phyloP scores from a whole-genome alignment of 2,329 filamentous ascomycete genomes.

The Tolypocladium pustulatum region DNA sequence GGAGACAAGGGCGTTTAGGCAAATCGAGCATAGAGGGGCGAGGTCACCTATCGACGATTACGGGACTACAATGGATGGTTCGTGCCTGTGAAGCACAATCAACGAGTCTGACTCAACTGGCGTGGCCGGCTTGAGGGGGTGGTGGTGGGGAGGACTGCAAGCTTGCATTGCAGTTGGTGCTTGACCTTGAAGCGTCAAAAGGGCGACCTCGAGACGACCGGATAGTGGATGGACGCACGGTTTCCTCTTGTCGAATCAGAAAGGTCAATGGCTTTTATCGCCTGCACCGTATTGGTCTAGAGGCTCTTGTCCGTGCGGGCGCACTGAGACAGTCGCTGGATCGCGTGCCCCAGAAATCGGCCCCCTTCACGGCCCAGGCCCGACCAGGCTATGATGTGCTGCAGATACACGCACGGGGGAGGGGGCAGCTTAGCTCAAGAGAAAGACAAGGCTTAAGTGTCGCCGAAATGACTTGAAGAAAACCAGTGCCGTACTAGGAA shows the following conservation, averaged over 20 bases:
- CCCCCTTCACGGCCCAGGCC: not conserved
- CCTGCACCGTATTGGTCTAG: not conserved
- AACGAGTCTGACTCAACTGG: not conserved
- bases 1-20: constrained; percentile 4
- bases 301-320: not conserved
- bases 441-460: not conserved
- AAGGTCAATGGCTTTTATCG: not conserved
- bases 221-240: not conserved
- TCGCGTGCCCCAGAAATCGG: not conserved
- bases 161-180: not conserved
- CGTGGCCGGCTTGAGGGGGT: not conserved
- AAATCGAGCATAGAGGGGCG: constrained; percentile 6
- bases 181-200: not conserved
- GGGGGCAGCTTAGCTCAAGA: not conserved
- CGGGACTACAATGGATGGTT: constrained; percentile 2
- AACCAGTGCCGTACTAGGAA: not conserved
- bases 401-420: not conserved
- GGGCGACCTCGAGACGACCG: not conserved
- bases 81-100: not conserved
- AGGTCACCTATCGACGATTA: not conserved
- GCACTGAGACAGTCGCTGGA: not conserved
- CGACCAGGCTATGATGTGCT: not conserved
- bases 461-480: not conserved
- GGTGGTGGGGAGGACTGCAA: not conserved
- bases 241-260: not conserved